Evolutionary conservation across 495 filamentous ascomycete species (phyloP), one percentile per base, ranked within the genome.

Genomic region (Talaromyces trachyspermus): DNA sequence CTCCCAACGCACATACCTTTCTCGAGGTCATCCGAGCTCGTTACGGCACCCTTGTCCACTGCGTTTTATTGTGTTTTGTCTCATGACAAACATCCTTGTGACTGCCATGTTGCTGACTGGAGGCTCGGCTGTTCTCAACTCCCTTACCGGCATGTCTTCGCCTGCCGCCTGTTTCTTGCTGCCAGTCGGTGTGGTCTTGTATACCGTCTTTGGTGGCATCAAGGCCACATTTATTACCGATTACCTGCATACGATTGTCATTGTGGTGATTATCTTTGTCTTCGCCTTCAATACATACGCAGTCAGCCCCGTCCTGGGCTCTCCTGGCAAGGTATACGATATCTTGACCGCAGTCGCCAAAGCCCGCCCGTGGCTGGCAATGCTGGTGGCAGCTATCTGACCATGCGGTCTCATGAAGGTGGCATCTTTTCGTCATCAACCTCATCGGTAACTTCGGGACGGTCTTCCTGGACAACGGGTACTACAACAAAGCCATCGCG

Each of bases 341-440:
- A 70, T 85, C 1, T 67, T 97, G 18, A 75, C 84, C 1, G 68
- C 78, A 46, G 89, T 88, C 15, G 77, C 86, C 4, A 68, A 75
- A 12, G 57, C 51, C 4, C 83, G 95, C 54, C 91, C 0, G 88
- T 97, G 11, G 77, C 76, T 0, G 91, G 91, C 9, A 97, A 97
- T 63, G 80, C 84, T 3, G 74, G 79, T 5, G 91, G 91, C 23
- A 88, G 82, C 55, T 95, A 95, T 54, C 64, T 97, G 6, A 95
- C 91, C 5, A 95, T 97, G 89, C 71, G 77, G 39, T 89, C 85
- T 10, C 81, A 80, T 51, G 81, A 95, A 55, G 90, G 90, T 19
- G 89, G 82, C 15, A 86, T 97, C 49, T 97, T 97, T 95, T 95
- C 72, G 80, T 97, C 42, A 97, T 97, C 68, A 95, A 97, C 64